Conservation (phyloP, 1,139 yeast genomes). For the Protomyces inundatus region DNA sequence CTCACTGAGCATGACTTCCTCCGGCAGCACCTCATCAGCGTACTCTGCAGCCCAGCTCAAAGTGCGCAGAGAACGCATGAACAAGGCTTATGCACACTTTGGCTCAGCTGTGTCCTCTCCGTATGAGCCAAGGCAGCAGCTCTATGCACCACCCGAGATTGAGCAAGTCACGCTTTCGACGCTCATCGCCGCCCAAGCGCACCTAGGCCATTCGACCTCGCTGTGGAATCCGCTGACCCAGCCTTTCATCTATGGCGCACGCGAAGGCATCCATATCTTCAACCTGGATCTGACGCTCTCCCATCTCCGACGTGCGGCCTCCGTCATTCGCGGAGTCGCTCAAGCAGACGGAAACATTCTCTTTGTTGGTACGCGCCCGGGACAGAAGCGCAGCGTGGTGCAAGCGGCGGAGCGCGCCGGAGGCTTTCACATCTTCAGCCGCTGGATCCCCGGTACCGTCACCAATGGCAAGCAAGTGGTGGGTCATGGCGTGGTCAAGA, state of each 20-base stretch:
- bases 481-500: constrained; percentile 53
- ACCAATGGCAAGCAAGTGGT: constrained; percentile 79
- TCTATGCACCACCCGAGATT: constrained; percentile 6
- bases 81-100: neutral
- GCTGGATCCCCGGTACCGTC: constrained; percentile 94
- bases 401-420: constrained; percentile 71
- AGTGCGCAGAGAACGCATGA: constrained; percentile 11
- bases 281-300: constrained; percentile 78
- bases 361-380: constrained; percentile 77
- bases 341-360: constrained; percentile 78
- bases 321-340: constrained; percentile 73
- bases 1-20: neutral
- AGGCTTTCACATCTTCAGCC: constrained; percentile 74
- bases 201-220: constrained; percentile 80
- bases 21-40: neutral
- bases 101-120: neutral
- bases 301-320: constrained; percentile 70
- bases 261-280: constrained; percentile 82
- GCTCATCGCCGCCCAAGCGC: constrained; percentile 80
- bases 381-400: constrained; percentile 68
- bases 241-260: constrained; percentile 79
- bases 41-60: neutral
- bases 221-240: constrained; percentile 57
- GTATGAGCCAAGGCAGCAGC: constrained; percentile 2
- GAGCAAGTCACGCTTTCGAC: neutral